Conservation (phyloP, 2,329 filamentous ascomycete genomes). For the Aureobasidium sp. region DNA sequence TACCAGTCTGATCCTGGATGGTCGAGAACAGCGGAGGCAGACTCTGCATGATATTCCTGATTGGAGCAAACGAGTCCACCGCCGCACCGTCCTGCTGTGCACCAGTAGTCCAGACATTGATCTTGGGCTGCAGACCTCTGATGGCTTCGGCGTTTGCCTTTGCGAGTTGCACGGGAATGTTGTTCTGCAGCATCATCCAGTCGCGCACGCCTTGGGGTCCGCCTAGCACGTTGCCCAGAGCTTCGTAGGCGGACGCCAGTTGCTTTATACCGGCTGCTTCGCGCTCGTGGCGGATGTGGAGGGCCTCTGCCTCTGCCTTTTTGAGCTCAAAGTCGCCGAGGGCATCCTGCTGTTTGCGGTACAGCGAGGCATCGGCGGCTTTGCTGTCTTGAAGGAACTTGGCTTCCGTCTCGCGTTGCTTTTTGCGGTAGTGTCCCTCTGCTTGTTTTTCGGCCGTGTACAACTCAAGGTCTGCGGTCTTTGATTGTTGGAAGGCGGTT, state of each 20-base stretch:
- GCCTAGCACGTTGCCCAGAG: constrained; percentile 65
- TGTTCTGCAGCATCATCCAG: constrained; percentile 81
- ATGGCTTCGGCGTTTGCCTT: constrained; percentile 69
- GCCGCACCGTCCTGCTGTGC: constrained; percentile 34
- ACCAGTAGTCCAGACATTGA: constrained; percentile 82
- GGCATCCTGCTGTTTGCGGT: constrained; percentile 35
- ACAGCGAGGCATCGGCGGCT: constrained; percentile 39
- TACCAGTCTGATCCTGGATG: constrained; percentile 82
- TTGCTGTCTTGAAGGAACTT: constrained; percentile 27
- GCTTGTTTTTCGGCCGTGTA: constrained; percentile 44
- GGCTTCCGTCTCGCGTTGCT: constrained; percentile 32
- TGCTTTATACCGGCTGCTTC: constrained; percentile 69
- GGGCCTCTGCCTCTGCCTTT: constrained; percentile 50
- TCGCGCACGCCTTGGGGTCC: constrained; percentile 70
- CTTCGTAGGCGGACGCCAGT: constrained; percentile 72
- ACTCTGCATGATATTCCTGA: constrained; percentile 77
- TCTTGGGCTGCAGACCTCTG: constrained; percentile 74
- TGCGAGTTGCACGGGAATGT: constrained; percentile 68
- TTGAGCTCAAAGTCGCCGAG: constrained; percentile 33
- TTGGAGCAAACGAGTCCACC: constrained; percentile 49
- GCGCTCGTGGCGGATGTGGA: constrained; percentile 52
- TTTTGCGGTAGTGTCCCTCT: constrained; percentile 45
- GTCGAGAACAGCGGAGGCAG: constrained; percentile 74
- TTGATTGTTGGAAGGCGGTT: constrained; percentile 51
- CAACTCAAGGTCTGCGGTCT: constrained; percentile 46